phyloP scores from a whole-genome alignment of 2,329 filamentous ascomycete species.

The Phialemonium atrogriseum region DNA sequence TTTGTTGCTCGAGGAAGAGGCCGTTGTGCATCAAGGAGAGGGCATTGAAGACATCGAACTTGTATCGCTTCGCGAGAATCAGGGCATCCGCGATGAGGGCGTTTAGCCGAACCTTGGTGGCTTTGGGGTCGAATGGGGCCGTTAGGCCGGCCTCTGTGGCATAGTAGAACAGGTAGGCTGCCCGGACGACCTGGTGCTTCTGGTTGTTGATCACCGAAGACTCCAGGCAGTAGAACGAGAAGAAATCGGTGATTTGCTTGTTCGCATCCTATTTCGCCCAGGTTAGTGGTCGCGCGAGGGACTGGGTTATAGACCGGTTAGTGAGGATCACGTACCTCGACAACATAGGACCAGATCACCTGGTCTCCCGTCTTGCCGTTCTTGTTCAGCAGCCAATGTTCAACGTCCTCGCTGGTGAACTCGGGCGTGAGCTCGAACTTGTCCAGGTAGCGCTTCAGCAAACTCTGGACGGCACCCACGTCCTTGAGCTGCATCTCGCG shows the following conservation, averaged over 20 bases:
- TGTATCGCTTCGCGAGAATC: constrained; percentile 72
- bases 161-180: constrained; percentile 97
- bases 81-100: constrained; percentile 75
- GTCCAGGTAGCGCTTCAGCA: constrained; percentile 69
- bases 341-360: constrained; percentile 90
- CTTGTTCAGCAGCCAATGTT: constrained; percentile 79
- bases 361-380: constrained; percentile 58
- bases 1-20: constrained; percentile 86
- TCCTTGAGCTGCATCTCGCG: constrained; percentile 75
- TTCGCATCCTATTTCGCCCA: constrained; percentile 52
- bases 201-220: constrained; percentile 81
- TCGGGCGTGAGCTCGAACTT: constrained; percentile 79
- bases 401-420: constrained; percentile 71
- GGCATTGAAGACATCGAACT: constrained; percentile 96
- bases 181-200: constrained; percentile 71
- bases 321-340: constrained; percentile 48
- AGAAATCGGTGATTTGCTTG: constrained; percentile 87
- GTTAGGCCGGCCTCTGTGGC: constrained; percentile 71
- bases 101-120: constrained; percentile 74
- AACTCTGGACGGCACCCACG: constrained; percentile 61
- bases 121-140: constrained; percentile 41
- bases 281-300: too few species aligned
- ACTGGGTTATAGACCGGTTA: too few species aligned
- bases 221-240: constrained; percentile 93
- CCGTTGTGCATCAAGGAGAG: constrained; percentile 90